phyloP scores from a whole-genome alignment of 2,329 filamentous ascomycete genomes.

The Waltergamsia citrina region DNA sequence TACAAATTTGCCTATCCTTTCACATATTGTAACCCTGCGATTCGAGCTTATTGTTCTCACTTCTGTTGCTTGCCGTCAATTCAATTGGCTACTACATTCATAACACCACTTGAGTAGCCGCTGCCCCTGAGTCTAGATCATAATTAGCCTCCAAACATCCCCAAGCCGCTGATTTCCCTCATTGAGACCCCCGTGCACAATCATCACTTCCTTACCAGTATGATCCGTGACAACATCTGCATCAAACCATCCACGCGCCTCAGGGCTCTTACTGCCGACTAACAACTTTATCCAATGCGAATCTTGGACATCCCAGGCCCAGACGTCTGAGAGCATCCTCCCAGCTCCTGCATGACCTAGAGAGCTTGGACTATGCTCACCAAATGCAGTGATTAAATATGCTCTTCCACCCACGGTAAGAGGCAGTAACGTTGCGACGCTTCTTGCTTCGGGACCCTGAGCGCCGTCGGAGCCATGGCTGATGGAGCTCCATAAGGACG shows the following conservation, averaged over 20 bases:
- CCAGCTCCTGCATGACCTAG: conserved; percentile 29
- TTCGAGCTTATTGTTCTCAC: too few relatives aligned
- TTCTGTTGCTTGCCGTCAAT: too few relatives aligned
- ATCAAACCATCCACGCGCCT: conserved; percentile 28
- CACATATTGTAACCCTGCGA: too few relatives aligned
- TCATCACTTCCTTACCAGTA: conserved; percentile 10
- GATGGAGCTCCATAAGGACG: conserved; percentile 15
- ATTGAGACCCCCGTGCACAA: conserved; percentile 27
- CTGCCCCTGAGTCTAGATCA: too few relatives aligned
- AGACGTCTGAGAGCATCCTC: conserved; percentile 28
- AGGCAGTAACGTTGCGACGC: conserved; percentile 17
- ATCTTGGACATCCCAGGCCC: conserved; percentile 25
- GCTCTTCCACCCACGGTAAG: conserved; percentile 10
- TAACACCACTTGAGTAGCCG: too few relatives aligned
- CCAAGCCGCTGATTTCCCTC: conserved; percentile 25
- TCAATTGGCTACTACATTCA: too few relatives aligned
- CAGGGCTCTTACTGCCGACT: conserved; percentile 13
- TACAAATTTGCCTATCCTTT: too few relatives aligned
- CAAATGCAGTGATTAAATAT: conserved; percentile 26
- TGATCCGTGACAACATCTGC: conserved; percentile 15
- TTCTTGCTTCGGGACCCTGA: conserved; percentile 18
- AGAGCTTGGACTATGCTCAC: conserved; percentile 25
- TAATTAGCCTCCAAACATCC: conserved; percentile 28
- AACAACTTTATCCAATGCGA: conserved; percentile 16
- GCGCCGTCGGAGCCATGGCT: conserved; percentile 14